Evolutionary conservation across 805 yeast genomes (phyloP).

Genomic region (Sugiyamaella lignohabitans): DNA sequence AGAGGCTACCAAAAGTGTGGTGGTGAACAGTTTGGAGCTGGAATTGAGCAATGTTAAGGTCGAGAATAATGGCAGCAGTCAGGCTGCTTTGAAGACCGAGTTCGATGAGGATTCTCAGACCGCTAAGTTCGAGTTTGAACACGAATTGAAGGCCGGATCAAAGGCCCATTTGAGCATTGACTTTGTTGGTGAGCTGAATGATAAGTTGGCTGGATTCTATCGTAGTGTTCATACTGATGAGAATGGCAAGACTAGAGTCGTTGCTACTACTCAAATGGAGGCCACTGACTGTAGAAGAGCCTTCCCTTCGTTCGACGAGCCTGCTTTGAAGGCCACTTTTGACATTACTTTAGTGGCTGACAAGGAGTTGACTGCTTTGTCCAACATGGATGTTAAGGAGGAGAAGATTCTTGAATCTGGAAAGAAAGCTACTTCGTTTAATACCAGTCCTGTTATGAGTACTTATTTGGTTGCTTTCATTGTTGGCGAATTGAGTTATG

Average conservation of each 20-base stretch:
- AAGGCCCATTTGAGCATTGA: constrained; percentile 51
- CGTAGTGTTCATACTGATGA: constrained; percentile 53
- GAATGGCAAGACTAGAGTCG: constrained; percentile 46
- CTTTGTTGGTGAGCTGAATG: constrained; percentile 54
- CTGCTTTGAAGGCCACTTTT: constrained; percentile 60
- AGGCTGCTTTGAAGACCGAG: constrained; percentile 25
- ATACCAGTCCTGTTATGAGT: constrained; percentile 66
- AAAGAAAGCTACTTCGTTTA: constrained; percentile 45
- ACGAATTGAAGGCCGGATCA: constrained; percentile 32
- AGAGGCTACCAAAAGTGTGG: constrained; percentile 39
- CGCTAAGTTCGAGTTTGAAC: constrained; percentile 51
- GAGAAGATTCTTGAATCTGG: constrained; percentile 35
- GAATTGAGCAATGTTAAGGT: constrained; percentile 45
- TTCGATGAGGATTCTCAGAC: constrained; percentile 54
- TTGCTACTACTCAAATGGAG: constrained; percentile 68
- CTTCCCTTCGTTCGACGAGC: constrained; percentile 73
- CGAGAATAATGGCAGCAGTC: constrained; percentile 25
- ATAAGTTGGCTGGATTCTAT: constrained; percentile 70
- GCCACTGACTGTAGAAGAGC: constrained; percentile 74
- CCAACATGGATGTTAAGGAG: constrained; percentile 56
- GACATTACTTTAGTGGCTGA: constrained; percentile 52
- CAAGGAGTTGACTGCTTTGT: constrained; percentile 48
- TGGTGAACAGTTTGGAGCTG: constrained; percentile 59
- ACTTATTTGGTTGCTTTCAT: constrained; percentile 69
- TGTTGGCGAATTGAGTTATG: constrained; percentile 60